These are phyloP conservation scores for Lactarius tabidus DNA, from an alignment of 768 basidiomycete genomes.

Conservation along the genomic window DNA sequence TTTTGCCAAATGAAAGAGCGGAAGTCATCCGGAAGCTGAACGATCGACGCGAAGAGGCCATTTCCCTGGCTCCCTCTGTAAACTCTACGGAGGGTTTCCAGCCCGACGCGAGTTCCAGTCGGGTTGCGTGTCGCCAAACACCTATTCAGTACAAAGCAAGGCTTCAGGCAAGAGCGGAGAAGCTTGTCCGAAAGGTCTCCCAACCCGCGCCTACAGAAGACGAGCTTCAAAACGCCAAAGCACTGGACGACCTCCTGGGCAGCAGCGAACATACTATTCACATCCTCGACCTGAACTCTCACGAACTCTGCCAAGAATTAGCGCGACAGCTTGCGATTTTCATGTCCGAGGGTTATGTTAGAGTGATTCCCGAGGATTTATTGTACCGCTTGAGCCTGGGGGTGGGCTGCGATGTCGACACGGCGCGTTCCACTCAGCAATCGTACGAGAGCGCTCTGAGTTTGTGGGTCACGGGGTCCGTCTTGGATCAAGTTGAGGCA, in stretches of 20 bases:
- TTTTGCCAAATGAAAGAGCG: neutral
- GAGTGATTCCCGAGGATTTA: constrained; percentile 17
- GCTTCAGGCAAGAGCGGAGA: constrained; percentile 8
- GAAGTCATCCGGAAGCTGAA: constrained; percentile 7
- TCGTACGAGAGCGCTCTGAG: constrained; percentile 16
- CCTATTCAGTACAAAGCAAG: constrained; percentile 6
- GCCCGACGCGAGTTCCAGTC: neutral
- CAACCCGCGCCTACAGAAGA: constrained; percentile 5
- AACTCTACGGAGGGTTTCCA: neutral
- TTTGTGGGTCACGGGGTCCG: constrained; percentile 12
- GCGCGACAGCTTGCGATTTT: constrained; percentile 21
- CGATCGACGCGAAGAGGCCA: constrained; percentile 11
- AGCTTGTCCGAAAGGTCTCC: constrained; percentile 2
- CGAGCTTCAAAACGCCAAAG: constrained; percentile 1
- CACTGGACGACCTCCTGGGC: constrained; percentile 8
- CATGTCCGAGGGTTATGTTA: constrained; percentile 20
- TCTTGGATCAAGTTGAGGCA: constrained; percentile 16
- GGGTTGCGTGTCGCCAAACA: constrained; percentile 13
- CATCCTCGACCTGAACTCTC: constrained; percentile 16
- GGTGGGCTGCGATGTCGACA: constrained; percentile 1
- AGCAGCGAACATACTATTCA: neutral
- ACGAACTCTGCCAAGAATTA: constrained; percentile 12
- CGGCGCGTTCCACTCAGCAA: constrained; percentile 14
- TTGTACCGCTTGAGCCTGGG: constrained; percentile 13
- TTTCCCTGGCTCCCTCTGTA: constrained; percentile 7